phyloP scores from a whole-genome alignment of 768 basidiomycete species.

The Trametes coccinea region DNA sequence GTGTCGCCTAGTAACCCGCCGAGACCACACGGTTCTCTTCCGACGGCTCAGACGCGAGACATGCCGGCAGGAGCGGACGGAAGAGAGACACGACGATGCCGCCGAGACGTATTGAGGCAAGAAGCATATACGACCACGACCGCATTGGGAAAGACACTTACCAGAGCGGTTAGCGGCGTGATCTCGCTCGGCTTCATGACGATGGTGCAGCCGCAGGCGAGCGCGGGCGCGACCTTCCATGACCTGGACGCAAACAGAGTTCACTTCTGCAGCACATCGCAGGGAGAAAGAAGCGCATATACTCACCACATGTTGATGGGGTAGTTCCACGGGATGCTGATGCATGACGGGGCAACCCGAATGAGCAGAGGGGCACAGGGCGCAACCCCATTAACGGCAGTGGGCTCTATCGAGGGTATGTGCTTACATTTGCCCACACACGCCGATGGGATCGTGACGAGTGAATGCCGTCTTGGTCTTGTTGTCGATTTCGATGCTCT shows the following conservation, averaged over 20 bases:
- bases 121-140: neutral
- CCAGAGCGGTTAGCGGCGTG: slow-evolving; percentile 81
- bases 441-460: slow-evolving; percentile 88
- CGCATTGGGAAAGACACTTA: slow-evolving; percentile 31
- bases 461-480: slow-evolving; percentile 83
- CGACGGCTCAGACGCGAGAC: neutral
- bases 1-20: too few species aligned
- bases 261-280: neutral
- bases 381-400: neutral
- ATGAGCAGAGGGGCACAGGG: slow-evolving; percentile 3
- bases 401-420: neutral
- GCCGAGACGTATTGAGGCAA: neutral
- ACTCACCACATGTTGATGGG: slow-evolving; percentile 82
- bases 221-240: slow-evolving; percentile 93
- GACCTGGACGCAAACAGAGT: slow-evolving; percentile 43
- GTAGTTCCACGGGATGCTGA: slow-evolving; percentile 91
- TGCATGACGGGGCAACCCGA: neutral
- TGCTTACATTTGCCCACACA: slow-evolving; percentile 84
- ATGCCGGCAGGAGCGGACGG: neutral
- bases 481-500: slow-evolving; percentile 82
- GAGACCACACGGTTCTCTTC: neutral
- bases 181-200: slow-evolving; percentile 95
- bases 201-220: slow-evolving; percentile 89
- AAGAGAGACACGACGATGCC: neutral
- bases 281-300: neutral